These are phyloP conservation scores for Phytophthora crassamura DNA, from an alignment of 352 stramenopile genomes.

Conservation along the genomic window DNA sequence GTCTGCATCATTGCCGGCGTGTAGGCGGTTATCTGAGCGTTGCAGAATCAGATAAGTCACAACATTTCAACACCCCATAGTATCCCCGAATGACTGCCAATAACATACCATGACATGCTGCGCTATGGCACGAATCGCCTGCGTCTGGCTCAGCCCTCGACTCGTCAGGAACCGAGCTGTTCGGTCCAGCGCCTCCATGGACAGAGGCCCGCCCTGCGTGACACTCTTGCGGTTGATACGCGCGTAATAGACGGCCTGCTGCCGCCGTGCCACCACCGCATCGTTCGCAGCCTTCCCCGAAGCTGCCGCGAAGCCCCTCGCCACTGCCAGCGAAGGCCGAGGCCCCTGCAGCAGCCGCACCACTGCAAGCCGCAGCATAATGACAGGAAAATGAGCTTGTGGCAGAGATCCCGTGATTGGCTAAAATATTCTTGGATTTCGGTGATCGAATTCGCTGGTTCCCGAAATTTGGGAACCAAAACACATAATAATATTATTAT, in stretches of 20 bases:
- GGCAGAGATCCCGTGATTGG: too few relatives aligned
- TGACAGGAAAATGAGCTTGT: constrained; percentile 1
- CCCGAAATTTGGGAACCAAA: too few relatives aligned
- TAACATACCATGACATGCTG: constrained; percentile 35
- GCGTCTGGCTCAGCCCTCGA: constrained; percentile 31
- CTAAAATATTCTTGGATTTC: background rate
- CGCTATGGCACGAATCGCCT: constrained; percentile 32
- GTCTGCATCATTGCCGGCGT: constrained; percentile 29
- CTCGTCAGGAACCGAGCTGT: constrained; percentile 37
- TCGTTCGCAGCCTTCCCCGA: constrained; percentile 1
- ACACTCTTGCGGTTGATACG: constrained; percentile 45
- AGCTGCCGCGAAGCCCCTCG: background rate
- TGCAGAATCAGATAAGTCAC: background rate
- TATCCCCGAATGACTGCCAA: background rate
- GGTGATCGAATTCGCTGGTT: background rate
- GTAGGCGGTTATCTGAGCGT: constrained; percentile 38
- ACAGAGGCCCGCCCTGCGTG: constrained; percentile 7
- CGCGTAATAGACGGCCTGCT: constrained; percentile 29
- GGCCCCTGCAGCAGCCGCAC: background rate
- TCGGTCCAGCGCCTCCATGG: constrained; percentile 34
- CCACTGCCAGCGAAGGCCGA: constrained; percentile 8
- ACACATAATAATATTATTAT: too few relatives aligned
- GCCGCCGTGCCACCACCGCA: background rate
- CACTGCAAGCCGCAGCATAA: constrained; percentile 18
- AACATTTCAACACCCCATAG: background rate